Evolutionary conservation across 2,329 filamentous ascomycete species (phyloP), one percentile per base, ranked within the genome.

Genomic region (Fusarium sp.): DNA sequence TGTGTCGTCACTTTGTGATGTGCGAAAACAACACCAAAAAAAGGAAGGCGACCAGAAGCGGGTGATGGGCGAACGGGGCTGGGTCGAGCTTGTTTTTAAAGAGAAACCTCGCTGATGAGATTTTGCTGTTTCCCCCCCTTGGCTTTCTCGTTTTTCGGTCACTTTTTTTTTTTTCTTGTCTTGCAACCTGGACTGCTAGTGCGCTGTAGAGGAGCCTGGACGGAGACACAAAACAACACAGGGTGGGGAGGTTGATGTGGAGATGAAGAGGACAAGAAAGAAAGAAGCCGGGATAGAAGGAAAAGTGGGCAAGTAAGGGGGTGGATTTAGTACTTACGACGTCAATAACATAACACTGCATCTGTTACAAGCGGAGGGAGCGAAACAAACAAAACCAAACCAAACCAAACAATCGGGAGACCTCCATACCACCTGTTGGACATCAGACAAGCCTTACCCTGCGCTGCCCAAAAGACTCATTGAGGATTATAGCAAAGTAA

Each of bases 71-170:
- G 62, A 49, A 37, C 30, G 53, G 57, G 60, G 60, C 57, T 69
- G 68, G 68, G 56, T 57, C 51, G 45, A 61, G 64, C 64, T 69
- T 71, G 68, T 62, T 71, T 37, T 71, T 69, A 71, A 71, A 65
- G 48, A 58, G 60, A 71, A 61, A 56, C 22, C 62, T 52, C 53
- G 51, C 42, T 53, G 42, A 65, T 24, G 40, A 67, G 41, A 67
- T 34, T 58, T 67, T 34, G 37, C 20, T 47, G 47, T 45, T 47
- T 24, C 25, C 20, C 22, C 48, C 47, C 49, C 18, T 52, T 48
- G 14, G 37, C 40, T 32, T 49, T 42, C 25, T 37, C 37, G 41
- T 49, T 61, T 44, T 41, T 32, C 53, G 16, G 25, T 67, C 47
- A 45, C 52, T 52, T 46, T 41, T 48, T 29, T 51, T 25, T 53